These are phyloP conservation scores for Fulvia fulva DNA, from an alignment of 2,329 filamentous ascomycete genomes.

Conservation along the genomic window DNA sequence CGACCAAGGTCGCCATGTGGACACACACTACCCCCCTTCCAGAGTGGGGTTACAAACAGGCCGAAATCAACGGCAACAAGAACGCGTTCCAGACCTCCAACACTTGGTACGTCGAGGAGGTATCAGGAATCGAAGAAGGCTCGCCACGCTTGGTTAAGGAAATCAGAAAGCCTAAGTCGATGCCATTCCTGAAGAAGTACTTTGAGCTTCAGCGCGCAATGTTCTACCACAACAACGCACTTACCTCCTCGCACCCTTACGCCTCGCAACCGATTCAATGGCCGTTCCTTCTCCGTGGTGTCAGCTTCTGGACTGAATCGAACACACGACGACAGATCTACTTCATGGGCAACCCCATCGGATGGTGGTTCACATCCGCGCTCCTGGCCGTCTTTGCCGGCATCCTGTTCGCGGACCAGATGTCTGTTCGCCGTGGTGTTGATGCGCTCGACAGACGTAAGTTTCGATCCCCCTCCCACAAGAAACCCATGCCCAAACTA, in stretches of 20 bases:
- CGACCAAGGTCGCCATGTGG: conserved; percentile 98
- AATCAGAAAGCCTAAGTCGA: conserved; percentile 70
- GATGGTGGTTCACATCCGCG: conserved; percentile 95
- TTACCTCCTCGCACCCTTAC: conserved; percentile 96
- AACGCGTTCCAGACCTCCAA: conserved; percentile 86
- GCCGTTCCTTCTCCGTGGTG: conserved; percentile 94
- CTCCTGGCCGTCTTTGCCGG: conserved; percentile 89
- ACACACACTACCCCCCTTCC: conserved; percentile 92
- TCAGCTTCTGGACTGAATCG: conserved; percentile 98
- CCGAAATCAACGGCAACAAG: conserved; percentile 99
- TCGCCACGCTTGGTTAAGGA: conserved; percentile 71
- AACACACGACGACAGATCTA: conserved; percentile 96
- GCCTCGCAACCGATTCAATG: conserved; percentile 92
- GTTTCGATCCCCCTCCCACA: conserved; percentile 40
- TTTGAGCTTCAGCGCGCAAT: conserved; percentile 94
- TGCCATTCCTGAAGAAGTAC: conserved; percentile 92
- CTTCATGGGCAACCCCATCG: conserved; percentile 93
- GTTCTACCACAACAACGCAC: conserved; percentile 98
- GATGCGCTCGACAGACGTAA: conserved; percentile 91
- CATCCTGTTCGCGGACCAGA: conserved; percentile 86
- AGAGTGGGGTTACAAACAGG: conserved; percentile 95
- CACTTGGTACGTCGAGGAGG: conserved; percentile 89
- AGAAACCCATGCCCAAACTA: not conserved
- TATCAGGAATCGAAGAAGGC: conserved; percentile 71
- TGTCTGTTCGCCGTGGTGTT: conserved; percentile 86